Conservation (phyloP, 345 rosid genomes). For the Heritiera littoralis region DNA sequence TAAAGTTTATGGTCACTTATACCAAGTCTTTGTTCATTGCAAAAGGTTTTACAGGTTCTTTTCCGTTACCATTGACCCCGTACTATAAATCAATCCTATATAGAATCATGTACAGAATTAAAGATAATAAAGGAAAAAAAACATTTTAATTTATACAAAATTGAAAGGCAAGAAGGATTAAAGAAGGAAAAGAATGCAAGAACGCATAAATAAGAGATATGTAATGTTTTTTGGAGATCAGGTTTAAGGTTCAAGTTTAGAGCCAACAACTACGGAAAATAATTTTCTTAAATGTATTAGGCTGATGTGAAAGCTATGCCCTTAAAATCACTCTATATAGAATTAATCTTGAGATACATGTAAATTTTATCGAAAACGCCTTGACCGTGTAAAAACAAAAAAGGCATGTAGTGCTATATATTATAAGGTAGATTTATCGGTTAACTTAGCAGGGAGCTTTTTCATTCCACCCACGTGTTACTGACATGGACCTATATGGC, state of each 20-base stretch:
- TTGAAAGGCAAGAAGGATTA: background rate
- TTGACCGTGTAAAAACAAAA: too few relatives aligned
- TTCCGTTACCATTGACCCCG: background rate
- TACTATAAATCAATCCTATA: background rate
- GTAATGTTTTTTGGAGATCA: too few relatives aligned
- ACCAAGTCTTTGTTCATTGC: background rate
- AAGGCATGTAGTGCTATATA: background rate
- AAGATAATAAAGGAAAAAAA: too few relatives aligned
- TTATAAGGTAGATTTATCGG: background rate
- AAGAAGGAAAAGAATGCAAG: background rate
- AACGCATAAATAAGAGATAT: background rate
- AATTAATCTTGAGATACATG: too few relatives aligned
- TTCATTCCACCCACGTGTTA: slow-evolving; percentile 43
- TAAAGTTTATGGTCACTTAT: background rate
- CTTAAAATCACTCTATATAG: too few relatives aligned
- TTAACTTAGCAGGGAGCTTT: slow-evolving; percentile 22
- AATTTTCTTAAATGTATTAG: too few relatives aligned
- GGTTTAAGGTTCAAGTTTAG: too few relatives aligned
- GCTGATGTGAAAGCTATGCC: too few relatives aligned
- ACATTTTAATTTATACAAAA: background rate
- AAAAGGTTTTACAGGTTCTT: background rate
- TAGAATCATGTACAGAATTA: too few relatives aligned
- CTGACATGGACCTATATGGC: background rate
- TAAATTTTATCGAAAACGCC: too few relatives aligned
- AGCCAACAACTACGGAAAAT: too few relatives aligned